Evolutionary conservation across 2,329 filamentous ascomycete genomes (phyloP).

Genomic region (Hypoxylon rubiginosum): DNA sequence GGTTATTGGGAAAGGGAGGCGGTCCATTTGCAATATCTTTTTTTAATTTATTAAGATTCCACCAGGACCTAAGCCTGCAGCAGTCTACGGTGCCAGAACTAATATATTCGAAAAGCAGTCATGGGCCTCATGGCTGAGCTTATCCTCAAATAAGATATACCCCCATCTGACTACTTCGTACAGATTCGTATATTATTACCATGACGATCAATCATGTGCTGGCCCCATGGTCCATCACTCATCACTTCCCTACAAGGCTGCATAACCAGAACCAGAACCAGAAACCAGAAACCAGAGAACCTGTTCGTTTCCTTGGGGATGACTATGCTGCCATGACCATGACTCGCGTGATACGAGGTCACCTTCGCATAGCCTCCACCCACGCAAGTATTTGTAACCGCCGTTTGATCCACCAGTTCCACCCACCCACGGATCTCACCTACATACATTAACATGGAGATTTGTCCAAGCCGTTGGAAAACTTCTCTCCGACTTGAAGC

Average conservation of each 20-base stretch:
- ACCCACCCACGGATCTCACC: slow-evolving; percentile 16
- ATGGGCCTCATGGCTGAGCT: slow-evolving; percentile 26
- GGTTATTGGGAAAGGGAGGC: slow-evolving; percentile 11
- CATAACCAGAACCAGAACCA: background rate
- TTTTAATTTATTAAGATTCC: slow-evolving; percentile 38
- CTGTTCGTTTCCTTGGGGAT: slow-evolving; percentile 21
- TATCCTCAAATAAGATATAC: slow-evolving; percentile 7
- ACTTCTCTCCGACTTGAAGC: slow-evolving; percentile 39
- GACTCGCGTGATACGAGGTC: slow-evolving; percentile 40
- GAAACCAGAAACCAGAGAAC: background rate
- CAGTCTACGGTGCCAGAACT: slow-evolving; percentile 20
- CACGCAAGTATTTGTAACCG: slow-evolving; percentile 18
- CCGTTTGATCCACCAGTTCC: slow-evolving; percentile 14
- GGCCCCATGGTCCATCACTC: background rate
- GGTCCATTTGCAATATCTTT: slow-evolving; percentile 27
- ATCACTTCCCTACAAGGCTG: slow-evolving; percentile 24
- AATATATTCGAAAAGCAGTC: slow-evolving; percentile 29
- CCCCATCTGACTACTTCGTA: slow-evolving; percentile 35
- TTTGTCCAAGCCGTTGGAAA: slow-evolving; percentile 42
- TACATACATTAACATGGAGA: slow-evolving; percentile 26
- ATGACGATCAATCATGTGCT: slow-evolving; percentile 35
- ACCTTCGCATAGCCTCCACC: slow-evolving; percentile 25
- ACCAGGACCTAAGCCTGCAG: slow-evolving; percentile 27
- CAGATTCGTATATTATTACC: slow-evolving; percentile 26
- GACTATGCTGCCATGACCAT: slow-evolving; percentile 36